Base-by-base conservation (phyloP, 2,329 filamentous ascomycete genomes). In the Fusarium bactridioides region DNA sequence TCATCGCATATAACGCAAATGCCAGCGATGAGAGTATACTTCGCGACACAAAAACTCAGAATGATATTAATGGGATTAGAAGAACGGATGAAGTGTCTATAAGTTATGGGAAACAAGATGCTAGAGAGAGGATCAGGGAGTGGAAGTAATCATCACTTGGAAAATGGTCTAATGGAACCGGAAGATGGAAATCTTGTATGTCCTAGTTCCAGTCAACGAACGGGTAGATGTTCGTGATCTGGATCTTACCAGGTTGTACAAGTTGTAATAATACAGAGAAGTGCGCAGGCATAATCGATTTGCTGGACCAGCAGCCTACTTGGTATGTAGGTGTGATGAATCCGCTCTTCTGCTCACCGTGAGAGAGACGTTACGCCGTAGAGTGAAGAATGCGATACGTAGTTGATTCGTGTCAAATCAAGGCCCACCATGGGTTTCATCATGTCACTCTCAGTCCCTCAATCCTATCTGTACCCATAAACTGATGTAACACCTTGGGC, bases 11-110 rank as follows among this genome's bases (percentile, higher is more conserved):
- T 13, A 71, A 64, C 10, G 56, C 47, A 3, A 71, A 73, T 27
- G 50, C 65, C 5, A 73, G 69, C 5, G 69, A 73, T 8, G 70
- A 72, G 13, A 73, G 69, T 41, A 73, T 73, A 11, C 23, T 73
- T 2, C 25, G 70, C 0, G 70, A 73, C 18, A 4, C 65, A 2
- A 72, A 73, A 31, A 29, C 25, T 4, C 38, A 72, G 45, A 63
- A 69, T 7, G 41, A 23, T 6, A 41, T 38, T 1, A 54, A 23
- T 10, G 61, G 69, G 13, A 73, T 69, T 10, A 64, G 38, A n/a
- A 59, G 61, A 31, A 72, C 58, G 0, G 70, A 72, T 33, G 70
- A 73, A 13, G 35, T 69, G 3, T 69, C 55, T 2, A 41, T 73
- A 4, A 72, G 69, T 5, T 73, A 73, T n/a, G 48, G 33, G 0